phyloP scores from a whole-genome alignment of 139 green algal species.

The Yamagishiella unicocca region DNA sequence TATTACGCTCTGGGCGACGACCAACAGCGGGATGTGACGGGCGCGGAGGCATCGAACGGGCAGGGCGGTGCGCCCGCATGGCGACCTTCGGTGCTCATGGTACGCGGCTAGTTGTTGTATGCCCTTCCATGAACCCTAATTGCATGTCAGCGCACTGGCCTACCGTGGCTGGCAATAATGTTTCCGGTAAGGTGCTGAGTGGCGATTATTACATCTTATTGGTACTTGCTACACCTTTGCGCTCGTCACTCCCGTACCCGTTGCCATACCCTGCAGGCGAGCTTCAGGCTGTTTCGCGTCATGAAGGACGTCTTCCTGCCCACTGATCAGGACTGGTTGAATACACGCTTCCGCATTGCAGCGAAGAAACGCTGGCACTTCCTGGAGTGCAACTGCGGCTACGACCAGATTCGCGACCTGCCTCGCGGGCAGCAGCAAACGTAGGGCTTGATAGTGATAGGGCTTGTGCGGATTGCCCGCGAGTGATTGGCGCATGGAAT shows the following conservation, averaged over 20 bases:
- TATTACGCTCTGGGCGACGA: constrained; percentile 60
- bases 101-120: not conserved
- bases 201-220: too few species aligned
- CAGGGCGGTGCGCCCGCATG: not conserved
- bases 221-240: too few species aligned
- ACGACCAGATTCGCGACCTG: constrained; percentile 23
- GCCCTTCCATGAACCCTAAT: too few species aligned
- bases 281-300: constrained; percentile 50
- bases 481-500: too few species aligned
- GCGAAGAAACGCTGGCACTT: constrained; percentile 60
- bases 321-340: constrained; percentile 57
- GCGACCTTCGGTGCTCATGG: constrained; percentile 37
- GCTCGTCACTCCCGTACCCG: too few species aligned
- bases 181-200: too few species aligned
- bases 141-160: too few species aligned
- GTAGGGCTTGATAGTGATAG: too few species aligned
- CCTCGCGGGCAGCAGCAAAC: not conserved
- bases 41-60: not conserved
- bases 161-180: too few species aligned
- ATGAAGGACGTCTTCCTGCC: constrained; percentile 61
- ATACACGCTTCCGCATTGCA: constrained; percentile 54
- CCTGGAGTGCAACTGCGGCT: constrained; percentile 51
- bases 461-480: too few species aligned
- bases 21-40: not conserved
- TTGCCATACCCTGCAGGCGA: constrained; percentile 26